Base-by-base conservation (phyloP, 768 basidiomycete genomes). In the Suillus brevipes region DNA sequence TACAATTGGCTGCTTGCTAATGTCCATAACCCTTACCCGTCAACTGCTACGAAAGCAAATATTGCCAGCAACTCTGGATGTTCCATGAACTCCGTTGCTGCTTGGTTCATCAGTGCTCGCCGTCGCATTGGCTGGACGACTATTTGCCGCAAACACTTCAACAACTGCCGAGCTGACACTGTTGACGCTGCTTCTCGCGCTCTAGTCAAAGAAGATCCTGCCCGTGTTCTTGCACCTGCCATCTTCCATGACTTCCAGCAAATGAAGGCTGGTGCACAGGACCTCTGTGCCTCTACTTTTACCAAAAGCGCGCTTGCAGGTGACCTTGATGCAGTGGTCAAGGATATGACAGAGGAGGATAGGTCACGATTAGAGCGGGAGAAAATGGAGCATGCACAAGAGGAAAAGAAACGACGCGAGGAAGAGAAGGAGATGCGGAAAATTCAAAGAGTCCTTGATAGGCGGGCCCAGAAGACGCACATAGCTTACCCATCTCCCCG, bases 111-210 rank as follows among this genome's bases (percentile, higher is more conserved):
- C 23, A 79, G 81, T 9, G 76, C 73, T 1, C 79, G 86, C 1
- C 81, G 80, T 25, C 79, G 84, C 0, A 86, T 86, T 0, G 85
- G 85, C 0, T 87, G 86, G 86, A 85, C 80, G 12, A 16, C 62
- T 0, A 60, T 85, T 0, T 79, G 82, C 5, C 75, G 74, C 1
- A 68, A 72, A 3, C 36, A 31, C 40, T 76, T 79, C 23, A 62
- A 68, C 9, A 72, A 68, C 1, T 70, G 72, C 5, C 62, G 72
- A 4, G 63, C 66, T 3, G 74, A 75, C 6, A 66, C 71, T 3
- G 0, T 77, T 0, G 71, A 75, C 3, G 71, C 75, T 2, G 78
- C 79, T 6, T 70, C 64, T 42, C 67, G 73, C 2, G 72, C 73
- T 1, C 61, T 75, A 3, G 62, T 75, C 0, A 45, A 73, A 8